Evolutionary conservation across 352 stramenopile species (phyloP).

Genomic region (Discostella stelligera): DNA sequence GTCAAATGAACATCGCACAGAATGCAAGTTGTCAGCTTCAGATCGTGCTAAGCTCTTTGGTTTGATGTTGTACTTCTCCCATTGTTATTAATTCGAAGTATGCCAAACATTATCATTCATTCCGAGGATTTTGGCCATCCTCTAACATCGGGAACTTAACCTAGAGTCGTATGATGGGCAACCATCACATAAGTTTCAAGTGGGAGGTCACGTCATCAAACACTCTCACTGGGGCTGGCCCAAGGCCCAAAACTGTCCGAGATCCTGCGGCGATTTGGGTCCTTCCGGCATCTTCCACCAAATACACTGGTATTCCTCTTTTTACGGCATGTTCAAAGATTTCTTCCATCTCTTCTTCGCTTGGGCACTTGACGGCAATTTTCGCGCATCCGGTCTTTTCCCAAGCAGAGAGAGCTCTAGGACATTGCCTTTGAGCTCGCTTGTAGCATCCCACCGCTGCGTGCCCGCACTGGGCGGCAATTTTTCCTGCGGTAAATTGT

Average conservation of each 20-base stretch:
- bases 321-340: conserved; percentile 66
- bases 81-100: neutral
- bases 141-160: neutral
- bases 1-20: conserved; percentile 75
- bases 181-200: conserved; percentile 75
- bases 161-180: too few species aligned
- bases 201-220: conserved; percentile 81
- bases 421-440: conserved; percentile 78
- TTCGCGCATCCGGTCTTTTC: conserved; percentile 78
- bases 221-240: conserved; percentile 69
- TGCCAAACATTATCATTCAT: neutral
- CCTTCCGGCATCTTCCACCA: conserved; percentile 83
- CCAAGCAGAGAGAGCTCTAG: conserved; percentile 60
- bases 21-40: conserved; percentile 61
- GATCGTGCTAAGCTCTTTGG: conserved; percentile 37
- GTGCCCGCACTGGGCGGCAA: conserved; percentile 76
- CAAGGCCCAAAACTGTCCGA: conserved; percentile 80
- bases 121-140: neutral
- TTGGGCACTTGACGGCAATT: conserved; percentile 77
- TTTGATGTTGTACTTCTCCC: neutral
- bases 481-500: conserved; percentile 42
- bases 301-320: conserved; percentile 74
- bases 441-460: conserved; percentile 94
- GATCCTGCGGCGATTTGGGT: conserved; percentile 84
- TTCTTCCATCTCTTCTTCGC: conserved; percentile 69